Conservation (phyloP, 805 yeast species). For the Lipomyces japonicus region DNA sequence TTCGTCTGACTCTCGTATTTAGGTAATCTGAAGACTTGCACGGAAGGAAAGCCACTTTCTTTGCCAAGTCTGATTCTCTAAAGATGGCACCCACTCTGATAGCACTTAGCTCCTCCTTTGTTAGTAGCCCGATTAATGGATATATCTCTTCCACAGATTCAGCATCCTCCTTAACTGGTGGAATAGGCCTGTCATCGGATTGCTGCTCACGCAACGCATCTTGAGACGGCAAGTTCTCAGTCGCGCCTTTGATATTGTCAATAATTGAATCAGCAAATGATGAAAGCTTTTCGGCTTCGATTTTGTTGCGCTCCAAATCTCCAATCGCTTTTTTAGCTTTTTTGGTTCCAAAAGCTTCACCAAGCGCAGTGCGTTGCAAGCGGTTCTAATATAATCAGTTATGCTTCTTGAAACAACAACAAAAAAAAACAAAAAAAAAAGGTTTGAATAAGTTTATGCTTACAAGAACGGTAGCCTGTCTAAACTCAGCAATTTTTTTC, state of each 20-base stretch:
- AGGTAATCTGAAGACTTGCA: constrained; percentile 20
- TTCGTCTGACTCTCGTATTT: constrained; percentile 36
- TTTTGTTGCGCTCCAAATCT: constrained; percentile 74
- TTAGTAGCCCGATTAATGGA: constrained; percentile 67
- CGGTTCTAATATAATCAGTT: constrained; percentile 35
- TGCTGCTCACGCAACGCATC: constrained; percentile 56
- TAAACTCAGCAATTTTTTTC: constrained; percentile 59
- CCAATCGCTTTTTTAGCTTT: constrained; percentile 88
- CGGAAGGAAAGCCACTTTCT: constrained; percentile 21
- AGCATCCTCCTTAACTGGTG: constrained; percentile 72
- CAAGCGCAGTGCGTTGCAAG: constrained; percentile 75
- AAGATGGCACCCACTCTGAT: constrained; percentile 57
- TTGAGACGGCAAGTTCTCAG: constrained; percentile 65
- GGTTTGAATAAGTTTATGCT: background rate
- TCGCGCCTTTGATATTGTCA: constrained; percentile 67
- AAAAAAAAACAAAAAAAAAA: background rate
- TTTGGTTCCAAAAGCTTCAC: constrained; percentile 96
- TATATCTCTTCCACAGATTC: constrained; percentile 78
- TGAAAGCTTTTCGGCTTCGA: constrained; percentile 77
- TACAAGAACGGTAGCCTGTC: constrained; percentile 48
- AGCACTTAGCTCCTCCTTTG: constrained; percentile 57
- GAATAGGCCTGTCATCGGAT: constrained; percentile 76
- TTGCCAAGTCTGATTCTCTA: constrained; percentile 39
- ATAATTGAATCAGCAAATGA: constrained; percentile 75
- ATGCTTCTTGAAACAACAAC: background rate